Evolutionary conservation across 78 protist species (phyloP), one percentile per base, ranked within the genome.

Genomic region (Emiliania huxleyi): DNA sequence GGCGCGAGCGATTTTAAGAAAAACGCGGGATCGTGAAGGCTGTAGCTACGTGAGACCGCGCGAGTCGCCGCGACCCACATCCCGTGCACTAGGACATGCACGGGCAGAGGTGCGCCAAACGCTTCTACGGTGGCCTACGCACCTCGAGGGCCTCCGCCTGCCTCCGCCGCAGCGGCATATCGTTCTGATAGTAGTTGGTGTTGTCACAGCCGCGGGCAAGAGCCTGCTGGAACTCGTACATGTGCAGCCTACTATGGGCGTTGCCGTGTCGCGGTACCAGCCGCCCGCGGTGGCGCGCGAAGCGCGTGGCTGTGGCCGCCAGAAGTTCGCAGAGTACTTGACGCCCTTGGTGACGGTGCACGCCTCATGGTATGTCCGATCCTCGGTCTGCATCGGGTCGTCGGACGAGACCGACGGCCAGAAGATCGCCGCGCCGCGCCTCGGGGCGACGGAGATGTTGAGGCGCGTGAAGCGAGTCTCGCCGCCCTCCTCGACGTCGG

Each of bases 401-500:
- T 44, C 38, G 43, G 37, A 25, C 33, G 29, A 2, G 56, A 81
- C 89, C 18, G 42, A 29, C 37, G 89, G 55, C 89, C 89, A 81
- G 29, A 81, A 8, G 22, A 81, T 22, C 22, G 89, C 89, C 26
- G 49, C 1, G 23, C 89, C 89, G 40, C 25, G 23, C 89, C 1
- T 44, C 33, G 89, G 89, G 19, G 55, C 38, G 56, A 81, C 89
- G 3, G 56, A 25, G 56, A 81, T 21, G 89, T 81, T 81, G 89
- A 81, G 89, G 35, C 38, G 33, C 42, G 89, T 44, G 55, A 81
- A 81, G 40, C 40, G 33, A 0, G 89, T 81, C 48, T 44, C 89
- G 55, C 89, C 89, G n/a, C 89, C 89, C 75, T 8, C 75, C 75
- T 62, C 75, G n/a, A 62, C 75, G 75, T 62, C 75, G n/a, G 37